These are phyloP conservation scores for Amylocystis lapponica DNA, from an alignment of 768 basidiomycete genomes.

Conservation along the genomic window DNA sequence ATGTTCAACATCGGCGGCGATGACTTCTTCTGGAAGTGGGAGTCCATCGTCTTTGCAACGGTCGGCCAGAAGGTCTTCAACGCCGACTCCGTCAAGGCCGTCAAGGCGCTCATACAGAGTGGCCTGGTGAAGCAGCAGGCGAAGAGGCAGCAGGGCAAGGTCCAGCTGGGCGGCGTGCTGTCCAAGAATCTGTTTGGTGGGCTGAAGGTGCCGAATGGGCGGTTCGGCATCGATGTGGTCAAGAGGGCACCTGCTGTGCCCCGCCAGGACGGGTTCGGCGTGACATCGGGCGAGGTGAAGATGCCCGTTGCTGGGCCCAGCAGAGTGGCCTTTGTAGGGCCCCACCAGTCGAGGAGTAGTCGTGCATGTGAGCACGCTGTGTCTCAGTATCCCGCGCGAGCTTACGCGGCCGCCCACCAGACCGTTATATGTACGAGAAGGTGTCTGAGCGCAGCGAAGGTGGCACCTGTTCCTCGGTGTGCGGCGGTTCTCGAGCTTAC, in stretches of 20 bases:
- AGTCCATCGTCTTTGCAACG: conserved; percentile 37
- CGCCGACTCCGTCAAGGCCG: conserved; percentile 38
- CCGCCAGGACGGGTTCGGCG: conserved; percentile 10
- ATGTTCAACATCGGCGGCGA: conserved; percentile 51
- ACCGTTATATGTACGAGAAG: conserved; percentile 95
- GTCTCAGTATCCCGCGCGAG: background rate
- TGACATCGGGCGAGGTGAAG: conserved; percentile 6
- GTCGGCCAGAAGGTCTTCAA: conserved; percentile 41
- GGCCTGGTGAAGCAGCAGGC: conserved; percentile 22
- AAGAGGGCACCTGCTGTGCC: conserved; percentile 9
- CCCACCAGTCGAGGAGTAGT: conserved; percentile 29
- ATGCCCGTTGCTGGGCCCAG: conserved; percentile 19
- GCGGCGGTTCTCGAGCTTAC: background rate
- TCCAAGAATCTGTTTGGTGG: conserved; percentile 9
- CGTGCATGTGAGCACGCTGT: conserved; percentile 48
- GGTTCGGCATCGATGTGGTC: conserved; percentile 3
- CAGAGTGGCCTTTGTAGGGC: conserved; percentile 26
- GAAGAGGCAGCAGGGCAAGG: conserved; percentile 25
- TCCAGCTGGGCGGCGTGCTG: conserved; percentile 14
- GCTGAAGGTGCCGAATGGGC: conserved; percentile 5
- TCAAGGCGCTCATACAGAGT: conserved; percentile 37
- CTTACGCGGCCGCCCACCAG: conserved; percentile 28
- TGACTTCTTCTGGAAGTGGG: conserved; percentile 61
- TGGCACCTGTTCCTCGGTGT: conserved; percentile 23
- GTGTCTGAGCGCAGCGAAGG: conserved; percentile 79